These are phyloP conservation scores for Sindora glabra DNA, from an alignment of 306 rosid genomes.

Conservation along the genomic window DNA sequence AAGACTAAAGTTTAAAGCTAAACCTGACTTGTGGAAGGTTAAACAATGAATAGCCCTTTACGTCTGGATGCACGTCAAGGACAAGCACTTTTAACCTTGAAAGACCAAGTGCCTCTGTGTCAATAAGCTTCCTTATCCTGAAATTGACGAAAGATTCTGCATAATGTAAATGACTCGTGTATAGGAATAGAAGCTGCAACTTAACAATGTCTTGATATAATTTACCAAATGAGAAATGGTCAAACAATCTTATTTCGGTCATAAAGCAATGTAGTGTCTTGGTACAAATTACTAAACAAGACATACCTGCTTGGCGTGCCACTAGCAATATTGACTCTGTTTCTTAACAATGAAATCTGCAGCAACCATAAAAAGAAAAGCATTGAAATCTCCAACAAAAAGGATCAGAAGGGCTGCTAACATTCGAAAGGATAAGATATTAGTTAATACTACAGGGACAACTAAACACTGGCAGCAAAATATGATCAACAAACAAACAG, in stretches of 20 bases:
- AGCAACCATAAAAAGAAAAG: conserved; percentile 3
- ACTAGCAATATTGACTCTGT: conserved; percentile 77
- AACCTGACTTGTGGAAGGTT: conserved; percentile 98
- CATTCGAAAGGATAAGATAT: background rate
- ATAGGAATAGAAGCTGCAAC: background rate
- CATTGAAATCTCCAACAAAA: background rate
- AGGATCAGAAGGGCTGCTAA: background rate
- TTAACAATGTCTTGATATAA: background rate
- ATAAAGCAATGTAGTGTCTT: background rate
- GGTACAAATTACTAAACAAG: background rate
- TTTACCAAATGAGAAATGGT: background rate
- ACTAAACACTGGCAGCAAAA: background rate
- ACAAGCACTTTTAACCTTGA: conserved; percentile 65
- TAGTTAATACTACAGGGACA: background rate
- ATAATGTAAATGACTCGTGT: background rate
- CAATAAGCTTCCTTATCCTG: conserved; percentile 88
- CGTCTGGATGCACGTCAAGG: conserved; percentile 68
- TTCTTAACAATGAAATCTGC: conserved; percentile 70
- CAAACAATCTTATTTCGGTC: background rate
- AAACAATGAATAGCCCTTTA: conserved; percentile 79
- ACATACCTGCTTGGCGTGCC: conserved; percentile 97
- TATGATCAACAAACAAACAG: too few relatives aligned
- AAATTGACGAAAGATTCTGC: background rate
- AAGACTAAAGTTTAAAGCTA: conserved; percentile 4
- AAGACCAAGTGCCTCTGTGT: conserved; percentile 69